Conservation (phyloP, 352 stramenopile species). For the Phytophthora sp. region DNA sequence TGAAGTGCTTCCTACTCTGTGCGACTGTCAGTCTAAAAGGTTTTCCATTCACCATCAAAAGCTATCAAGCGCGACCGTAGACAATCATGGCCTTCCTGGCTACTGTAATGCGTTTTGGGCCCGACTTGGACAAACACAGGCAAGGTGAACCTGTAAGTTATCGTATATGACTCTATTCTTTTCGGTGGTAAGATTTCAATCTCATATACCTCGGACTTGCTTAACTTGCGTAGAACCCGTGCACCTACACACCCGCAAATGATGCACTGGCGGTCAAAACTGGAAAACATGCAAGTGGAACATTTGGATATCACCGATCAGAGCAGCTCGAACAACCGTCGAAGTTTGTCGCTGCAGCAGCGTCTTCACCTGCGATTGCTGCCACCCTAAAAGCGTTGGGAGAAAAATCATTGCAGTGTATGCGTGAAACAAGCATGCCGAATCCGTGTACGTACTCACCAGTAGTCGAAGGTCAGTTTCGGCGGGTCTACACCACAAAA, state of each 20-base stretch:
- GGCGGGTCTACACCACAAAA: slow-evolving; percentile 43
- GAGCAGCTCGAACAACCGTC: slow-evolving; percentile 14
- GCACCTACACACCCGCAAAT: slow-evolving; percentile 42
- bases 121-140: slow-evolving; percentile 41
- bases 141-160: slow-evolving; percentile 47
- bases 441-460: slow-evolving; percentile 47
- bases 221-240: slow-evolving; percentile 37
- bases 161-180: not conserved
- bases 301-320: slow-evolving; percentile 41
- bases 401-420: slow-evolving; percentile 23
- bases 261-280: not conserved
- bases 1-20: too few relatives aligned
- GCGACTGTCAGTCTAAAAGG: not conserved
- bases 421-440: slow-evolving; percentile 8
- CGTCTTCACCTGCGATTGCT: slow-evolving; percentile 11
- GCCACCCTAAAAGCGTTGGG: slow-evolving; percentile 25
- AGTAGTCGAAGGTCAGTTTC: slow-evolving; percentile 45
- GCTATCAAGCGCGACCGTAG: too few relatives aligned
- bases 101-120: slow-evolving; percentile 51
- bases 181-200: not conserved
- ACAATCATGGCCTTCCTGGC: slow-evolving; percentile 64
- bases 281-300: slow-evolving; percentile 20
- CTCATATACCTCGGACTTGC: not conserved
- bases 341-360: slow-evolving; percentile 11
- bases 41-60: not conserved